Base-by-base conservation (phyloP, 2,329 filamentous ascomycete species). In the Paecilomyces fulvus region DNA sequence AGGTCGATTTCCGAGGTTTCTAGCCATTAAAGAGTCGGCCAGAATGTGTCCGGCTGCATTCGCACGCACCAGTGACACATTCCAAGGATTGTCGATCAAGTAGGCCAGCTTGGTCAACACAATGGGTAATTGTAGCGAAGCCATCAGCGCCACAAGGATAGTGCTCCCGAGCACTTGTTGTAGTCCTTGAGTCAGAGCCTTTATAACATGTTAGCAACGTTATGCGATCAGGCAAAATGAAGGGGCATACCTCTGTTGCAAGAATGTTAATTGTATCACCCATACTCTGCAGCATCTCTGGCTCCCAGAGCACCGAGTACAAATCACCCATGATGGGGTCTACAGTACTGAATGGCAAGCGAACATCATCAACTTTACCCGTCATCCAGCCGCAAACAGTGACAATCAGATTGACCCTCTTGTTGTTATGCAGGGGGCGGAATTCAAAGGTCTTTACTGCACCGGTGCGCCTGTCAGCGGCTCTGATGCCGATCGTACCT, bases 311-410 rank as follows among this genome's bases (percentile, higher is more conserved):
- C 10, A 99, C 87, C 0, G 92, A 96, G 75, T 99, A 99, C 14
- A 99, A 86, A 69, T 99, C 94, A 11, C 94, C 94, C 94, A 99
- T 99, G 60, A 97, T 84, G 0, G 95, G 90, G 71, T 99, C 92
- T 6, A 99, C 88, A 0, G 95, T 99, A 76, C 91, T 96, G 73
- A 89, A 99, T 7, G 94, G 94, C 66, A 99, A 75, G 58, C 94
- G 89, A 52, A 99, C 92, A 71, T 99, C 94, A 74, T 99, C 94
- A 54, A 95, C 86, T 69, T 95, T 97, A 66, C 95, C 94, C 46
- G 90, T 96, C 88, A 99, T 95, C 94, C 94, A 99, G 3, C 94
- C 94, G 0, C 92, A 91, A 30, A 99, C 84, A 0, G 94, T 97
- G 43, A 99, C 85, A 61, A 99, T 94, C 30, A 99, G 81, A 65